Evolutionary conservation across 1,139 yeast species (phyloP).

Genomic region (Blastobotrys arbuscula): DNA sequence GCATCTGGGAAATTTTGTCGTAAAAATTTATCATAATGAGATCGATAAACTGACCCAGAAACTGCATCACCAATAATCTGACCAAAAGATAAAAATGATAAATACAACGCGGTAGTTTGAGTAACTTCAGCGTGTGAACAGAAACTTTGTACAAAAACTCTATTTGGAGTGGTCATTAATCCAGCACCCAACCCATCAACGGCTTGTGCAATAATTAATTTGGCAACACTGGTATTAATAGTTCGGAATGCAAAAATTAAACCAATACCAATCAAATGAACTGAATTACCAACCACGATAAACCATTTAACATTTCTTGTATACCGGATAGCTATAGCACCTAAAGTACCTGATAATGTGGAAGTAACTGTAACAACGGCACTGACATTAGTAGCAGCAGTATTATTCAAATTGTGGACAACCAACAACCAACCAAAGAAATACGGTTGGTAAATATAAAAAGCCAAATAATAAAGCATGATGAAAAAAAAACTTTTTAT

Average conservation of each 20-base stretch:
- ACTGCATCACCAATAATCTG: slow-evolving; percentile 18
- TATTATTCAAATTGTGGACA: slow-evolving; percentile 44
- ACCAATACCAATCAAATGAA: slow-evolving; percentile 55
- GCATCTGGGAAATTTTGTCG: slow-evolving; percentile 10
- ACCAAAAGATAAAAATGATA: slow-evolving; percentile 21
- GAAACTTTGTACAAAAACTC: slow-evolving; percentile 21
- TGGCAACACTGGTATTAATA: slow-evolving; percentile 15
- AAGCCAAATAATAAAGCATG: slow-evolving; percentile 16
- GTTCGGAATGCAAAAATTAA: slow-evolving; percentile 13
- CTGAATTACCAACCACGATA: slow-evolving; percentile 48
- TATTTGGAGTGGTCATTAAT: slow-evolving; percentile 19
- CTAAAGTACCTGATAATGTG: slow-evolving; percentile 52
- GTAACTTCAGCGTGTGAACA: slow-evolving; percentile 21
- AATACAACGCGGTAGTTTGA: slow-evolving; percentile 22
- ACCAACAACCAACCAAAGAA: slow-evolving; percentile 43
- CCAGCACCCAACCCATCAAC: slow-evolving; percentile 24
- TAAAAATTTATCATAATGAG: slow-evolving; percentile 13
- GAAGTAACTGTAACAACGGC: slow-evolving; percentile 58
- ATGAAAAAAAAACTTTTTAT: slow-evolving; percentile 15
- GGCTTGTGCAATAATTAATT: slow-evolving; percentile 19
- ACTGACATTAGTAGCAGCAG: slow-evolving; percentile 58
- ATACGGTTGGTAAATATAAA: slow-evolving; percentile 17
- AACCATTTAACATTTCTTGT: slow-evolving; percentile 52
- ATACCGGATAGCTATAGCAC: slow-evolving; percentile 45
- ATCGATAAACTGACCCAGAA: slow-evolving; percentile 18